Conservation (phyloP, 305 asterid species). For the Solanum aculeatissimum region DNA sequence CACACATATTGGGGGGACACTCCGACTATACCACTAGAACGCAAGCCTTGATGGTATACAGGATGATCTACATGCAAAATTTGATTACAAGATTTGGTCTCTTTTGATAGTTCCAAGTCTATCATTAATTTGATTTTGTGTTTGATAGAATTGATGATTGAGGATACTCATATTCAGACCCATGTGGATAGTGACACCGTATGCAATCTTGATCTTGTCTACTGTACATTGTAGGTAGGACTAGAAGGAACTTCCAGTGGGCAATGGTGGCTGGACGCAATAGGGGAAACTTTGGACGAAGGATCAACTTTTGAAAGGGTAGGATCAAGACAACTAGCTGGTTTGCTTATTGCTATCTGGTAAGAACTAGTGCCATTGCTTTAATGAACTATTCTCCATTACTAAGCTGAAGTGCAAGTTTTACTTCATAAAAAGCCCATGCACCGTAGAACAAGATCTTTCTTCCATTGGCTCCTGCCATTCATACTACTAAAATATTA, state of each 20-base stretch:
- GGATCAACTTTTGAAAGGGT: conserved; percentile 72
- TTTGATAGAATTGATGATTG: background rate
- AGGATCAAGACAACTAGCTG: conserved; percentile 91
- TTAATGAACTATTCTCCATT: background rate
- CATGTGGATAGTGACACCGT: background rate
- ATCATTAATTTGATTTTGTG: background rate
- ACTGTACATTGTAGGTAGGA: conserved; percentile 59
- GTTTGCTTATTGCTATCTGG: conserved; percentile 85
- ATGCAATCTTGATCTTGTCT: background rate
- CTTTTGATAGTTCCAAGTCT: background rate
- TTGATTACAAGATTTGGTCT: background rate
- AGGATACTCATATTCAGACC: background rate
- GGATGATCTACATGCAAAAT: background rate
- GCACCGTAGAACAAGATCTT: background rate
- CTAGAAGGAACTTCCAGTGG: conserved; percentile 93
- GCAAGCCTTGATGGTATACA: background rate
- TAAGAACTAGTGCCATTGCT: conserved; percentile 2
- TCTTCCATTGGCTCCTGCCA: background rate
- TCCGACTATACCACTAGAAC: background rate
- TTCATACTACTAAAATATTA: background rate
- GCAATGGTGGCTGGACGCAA: conserved; percentile 94
- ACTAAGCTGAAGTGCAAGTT: background rate
- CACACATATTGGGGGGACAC: background rate
- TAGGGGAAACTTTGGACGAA: conserved; percentile 79
- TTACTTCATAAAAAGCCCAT: background rate